Evolutionary conservation across 345 rosid species (phyloP), one percentile per base, ranked within the genome.

Genomic region (Gossypium herbaceum): DNA sequence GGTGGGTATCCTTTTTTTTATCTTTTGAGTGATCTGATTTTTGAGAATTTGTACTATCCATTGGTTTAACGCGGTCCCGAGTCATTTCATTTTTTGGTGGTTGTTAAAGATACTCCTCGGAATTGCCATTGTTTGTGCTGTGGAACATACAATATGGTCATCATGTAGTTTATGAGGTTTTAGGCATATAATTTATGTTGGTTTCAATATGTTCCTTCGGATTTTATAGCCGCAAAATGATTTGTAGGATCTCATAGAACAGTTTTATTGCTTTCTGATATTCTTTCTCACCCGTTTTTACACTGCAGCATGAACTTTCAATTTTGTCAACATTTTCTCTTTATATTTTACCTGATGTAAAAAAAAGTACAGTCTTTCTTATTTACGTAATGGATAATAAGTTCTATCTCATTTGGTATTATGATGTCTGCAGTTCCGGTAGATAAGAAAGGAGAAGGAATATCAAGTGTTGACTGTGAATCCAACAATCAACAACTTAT

Each of bases 401-500:
- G 27, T 62, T 52, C 24, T 57, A 2, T 82, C 17, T 58, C 19
- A 8, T 39, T 1, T 81, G 75, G 52, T 63, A 54, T 88, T 77
- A 25, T 67, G 22, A 72, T 41, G 44, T 86, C 52, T 80, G 29
- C 79, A 78, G 83, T 63, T 76, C 70, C 82, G 72, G 69, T 74
- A 69, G 98, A 95, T 82, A 95, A 91, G 85, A 94, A 93, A 81
- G 85, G 85, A 71, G 97, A 94, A 19, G 93, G 89, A 75, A 84
- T 94, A 79, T 77, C 88, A 45, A 88, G 94, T 82, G 57, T 83
- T 65, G 98, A 95, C 82, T 90, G 96, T 65, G 99, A 95, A 65
- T 84, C 94, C 13, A 98, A 95, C 79, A 92, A 90, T 77, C 98
- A 88, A 75, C 98, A 90, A 71, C 89, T 93, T 81, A 76, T 93